Conservation (phyloP, 1,139 yeast species). For the Sugiyamaella grinbergsii region DNA sequence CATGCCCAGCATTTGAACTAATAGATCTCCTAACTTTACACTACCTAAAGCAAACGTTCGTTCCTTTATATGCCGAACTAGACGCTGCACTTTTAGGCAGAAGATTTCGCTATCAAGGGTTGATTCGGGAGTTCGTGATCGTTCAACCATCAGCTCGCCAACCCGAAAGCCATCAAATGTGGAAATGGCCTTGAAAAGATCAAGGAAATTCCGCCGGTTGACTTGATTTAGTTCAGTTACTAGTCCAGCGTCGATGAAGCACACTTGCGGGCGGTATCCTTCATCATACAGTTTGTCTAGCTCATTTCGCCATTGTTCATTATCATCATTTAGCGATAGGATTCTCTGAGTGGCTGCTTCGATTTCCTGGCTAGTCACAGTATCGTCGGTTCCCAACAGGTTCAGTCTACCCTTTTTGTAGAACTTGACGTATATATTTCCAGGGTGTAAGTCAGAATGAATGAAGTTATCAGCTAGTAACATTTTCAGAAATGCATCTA, state of each 20-base stretch:
- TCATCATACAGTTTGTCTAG: constrained; percentile 55
- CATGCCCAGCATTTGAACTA: constrained; percentile 86
- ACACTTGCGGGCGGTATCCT: constrained; percentile 82
- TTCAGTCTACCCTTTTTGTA: constrained; percentile 40
- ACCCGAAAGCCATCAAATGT: constrained; percentile 93
- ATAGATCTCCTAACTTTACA: constrained; percentile 85
- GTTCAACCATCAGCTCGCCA: constrained; percentile 92
- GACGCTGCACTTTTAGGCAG: constrained; percentile 80
- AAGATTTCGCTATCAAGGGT: constrained; percentile 82
- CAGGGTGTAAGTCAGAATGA: constrained; percentile 96
- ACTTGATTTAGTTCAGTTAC: constrained; percentile 81
- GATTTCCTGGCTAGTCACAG: constrained; percentile 30
- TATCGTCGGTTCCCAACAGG: constrained; percentile 28
- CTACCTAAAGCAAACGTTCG: constrained; percentile 92
- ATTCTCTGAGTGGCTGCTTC: constrained; percentile 39
- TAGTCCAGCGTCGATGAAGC: constrained; percentile 90
- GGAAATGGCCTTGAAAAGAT: constrained; percentile 82
- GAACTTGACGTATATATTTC: constrained; percentile 84
- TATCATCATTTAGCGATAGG: constrained; percentile 41
- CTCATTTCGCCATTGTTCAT: constrained; percentile 54
- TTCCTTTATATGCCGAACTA: constrained; percentile 78
- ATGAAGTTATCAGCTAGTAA: constrained; percentile 87
- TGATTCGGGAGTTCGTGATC: constrained; percentile 92
- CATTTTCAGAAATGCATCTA: constrained; percentile 92
- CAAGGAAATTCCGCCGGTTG: constrained; percentile 84